These are phyloP conservation scores for Penicillium atrosanguineum DNA, from an alignment of 495 filamentous ascomycete species.

Conservation along the genomic window DNA sequence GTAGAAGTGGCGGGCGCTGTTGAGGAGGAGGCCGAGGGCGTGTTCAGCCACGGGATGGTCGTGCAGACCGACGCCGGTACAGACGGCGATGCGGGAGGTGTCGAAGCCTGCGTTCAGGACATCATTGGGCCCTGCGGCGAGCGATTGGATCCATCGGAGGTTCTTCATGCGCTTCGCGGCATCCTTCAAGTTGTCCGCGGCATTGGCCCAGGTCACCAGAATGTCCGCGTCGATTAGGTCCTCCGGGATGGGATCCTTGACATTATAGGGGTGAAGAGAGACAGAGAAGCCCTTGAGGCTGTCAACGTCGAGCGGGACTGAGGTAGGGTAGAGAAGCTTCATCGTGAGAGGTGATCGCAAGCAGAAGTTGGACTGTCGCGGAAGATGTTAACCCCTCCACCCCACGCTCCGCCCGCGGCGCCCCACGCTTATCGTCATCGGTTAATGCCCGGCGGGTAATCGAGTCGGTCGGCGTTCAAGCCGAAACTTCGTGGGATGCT, in stretches of 20 bases:
- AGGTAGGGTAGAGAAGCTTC: constrained; percentile 64
- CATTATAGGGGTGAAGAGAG: constrained; percentile 53
- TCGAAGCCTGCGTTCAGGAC: constrained; percentile 58
- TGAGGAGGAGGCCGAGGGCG: constrained; percentile 51
- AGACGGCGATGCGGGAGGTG: constrained; percentile 36
- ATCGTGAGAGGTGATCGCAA: constrained; percentile 24
- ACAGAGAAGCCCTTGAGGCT: constrained; percentile 52
- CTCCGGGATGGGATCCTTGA: constrained; percentile 48
- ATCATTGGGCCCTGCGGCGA: constrained; percentile 61
- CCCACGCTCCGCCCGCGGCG: too few species aligned
- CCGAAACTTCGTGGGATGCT: not conserved
- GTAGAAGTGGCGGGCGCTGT: constrained; percentile 49
- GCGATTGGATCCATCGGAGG: constrained; percentile 59
- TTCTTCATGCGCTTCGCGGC: constrained; percentile 48
- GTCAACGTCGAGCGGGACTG: constrained; percentile 48
- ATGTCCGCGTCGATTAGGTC: constrained; percentile 52
- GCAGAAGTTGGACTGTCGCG: not conserved
- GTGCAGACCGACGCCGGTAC: constrained; percentile 59
- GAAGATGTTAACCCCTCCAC: not conserved
- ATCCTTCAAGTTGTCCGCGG: constrained; percentile 48
- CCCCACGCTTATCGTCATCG: not conserved
- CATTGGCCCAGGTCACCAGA: constrained; percentile 58
- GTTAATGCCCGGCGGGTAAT: not conserved
- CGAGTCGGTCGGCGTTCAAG: not conserved
- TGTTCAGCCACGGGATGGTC: constrained; percentile 61